phyloP scores from a whole-genome alignment of 2,329 filamentous ascomycete species.

The Fusarium camptoceras region DNA sequence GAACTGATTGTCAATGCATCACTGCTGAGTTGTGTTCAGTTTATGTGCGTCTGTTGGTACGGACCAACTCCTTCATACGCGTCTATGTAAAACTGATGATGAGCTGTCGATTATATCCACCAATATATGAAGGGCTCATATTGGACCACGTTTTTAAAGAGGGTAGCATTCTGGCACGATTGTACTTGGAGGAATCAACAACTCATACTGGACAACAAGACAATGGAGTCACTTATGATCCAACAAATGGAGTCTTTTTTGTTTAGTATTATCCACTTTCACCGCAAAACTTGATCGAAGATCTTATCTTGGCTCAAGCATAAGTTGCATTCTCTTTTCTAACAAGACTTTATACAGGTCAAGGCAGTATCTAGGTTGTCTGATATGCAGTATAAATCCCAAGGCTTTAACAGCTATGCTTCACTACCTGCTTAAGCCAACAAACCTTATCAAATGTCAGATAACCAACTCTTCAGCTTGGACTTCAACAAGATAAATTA shows the following conservation, averaged over 20 bases:
- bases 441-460: neutral
- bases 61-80: neutral
- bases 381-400: neutral
- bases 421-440: neutral
- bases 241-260: neutral
- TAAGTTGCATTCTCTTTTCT: neutral
- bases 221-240: neutral
- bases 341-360: neutral
- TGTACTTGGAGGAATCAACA: neutral
- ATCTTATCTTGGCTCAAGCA: neutral
- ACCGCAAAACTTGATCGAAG: neutral
- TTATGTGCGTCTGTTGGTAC: neutral
- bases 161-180: slow-evolving; percentile 7
- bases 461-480: neutral
- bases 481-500: neutral
- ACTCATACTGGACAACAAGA: slow-evolving; percentile 3
- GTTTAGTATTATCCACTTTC: neutral
- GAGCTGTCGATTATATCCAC: slow-evolving; percentile 1
- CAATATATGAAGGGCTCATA: neutral
- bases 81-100: neutral
- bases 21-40: neutral
- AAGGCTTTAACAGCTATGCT: neutral
- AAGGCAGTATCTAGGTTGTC: neutral
- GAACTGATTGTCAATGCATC: neutral
- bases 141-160: slow-evolving; percentile 4